A percentile compares a stretch with the other conserved stretches of the same genome.
Evolutionary conservation across 805 yeast genomes (phyloP).

Genomic region (Metschnikowia similis): DNA sequence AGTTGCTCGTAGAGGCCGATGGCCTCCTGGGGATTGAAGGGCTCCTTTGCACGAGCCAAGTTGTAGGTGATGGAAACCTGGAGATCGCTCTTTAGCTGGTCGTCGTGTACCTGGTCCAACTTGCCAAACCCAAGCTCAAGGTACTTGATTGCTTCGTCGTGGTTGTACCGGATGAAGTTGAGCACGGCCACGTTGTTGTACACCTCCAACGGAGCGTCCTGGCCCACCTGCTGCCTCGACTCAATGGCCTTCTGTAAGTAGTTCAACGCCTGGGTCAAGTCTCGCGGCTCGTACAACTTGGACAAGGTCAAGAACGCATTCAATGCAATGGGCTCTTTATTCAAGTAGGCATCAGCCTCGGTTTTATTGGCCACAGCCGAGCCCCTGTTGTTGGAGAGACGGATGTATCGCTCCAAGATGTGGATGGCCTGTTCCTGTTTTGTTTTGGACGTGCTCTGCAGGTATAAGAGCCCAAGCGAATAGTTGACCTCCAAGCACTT

Average conservation of each 20-base stretch:
- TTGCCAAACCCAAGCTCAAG: constrained; percentile 50
- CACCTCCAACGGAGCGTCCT: constrained; percentile 54
- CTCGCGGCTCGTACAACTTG: constrained; percentile 62
- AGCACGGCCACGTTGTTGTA: constrained; percentile 84
- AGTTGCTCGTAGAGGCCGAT: constrained; percentile 49
- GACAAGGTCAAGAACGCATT: constrained; percentile 70
- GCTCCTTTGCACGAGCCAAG: constrained; percentile 70
- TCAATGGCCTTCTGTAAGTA: constrained; percentile 61
- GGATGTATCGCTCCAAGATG: constrained; percentile 65
- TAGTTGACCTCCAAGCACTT: constrained; percentile 71
- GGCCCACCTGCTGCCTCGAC: constrained; percentile 36
- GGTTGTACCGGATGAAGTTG: constrained; percentile 61
- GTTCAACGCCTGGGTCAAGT: constrained; percentile 61
- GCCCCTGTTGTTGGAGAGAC: constrained; percentile 51
- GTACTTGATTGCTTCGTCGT: constrained; percentile 50
- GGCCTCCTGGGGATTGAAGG: constrained; percentile 32
- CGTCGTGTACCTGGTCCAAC: constrained; percentile 23
- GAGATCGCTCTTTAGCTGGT: constrained; percentile 36
- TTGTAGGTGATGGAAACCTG: constrained; percentile 49
- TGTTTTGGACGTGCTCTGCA: constrained; percentile 41
- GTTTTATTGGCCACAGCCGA: constrained; percentile 21
- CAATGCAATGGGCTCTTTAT: constrained; percentile 53
- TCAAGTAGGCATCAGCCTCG: constrained; percentile 22
- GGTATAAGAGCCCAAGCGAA: constrained; percentile 70
- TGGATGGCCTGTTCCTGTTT: constrained; percentile 54